These are phyloP conservation scores for Xylaria sp. DNA, from an alignment of 2,329 filamentous ascomycete species.

Conservation along the genomic window DNA sequence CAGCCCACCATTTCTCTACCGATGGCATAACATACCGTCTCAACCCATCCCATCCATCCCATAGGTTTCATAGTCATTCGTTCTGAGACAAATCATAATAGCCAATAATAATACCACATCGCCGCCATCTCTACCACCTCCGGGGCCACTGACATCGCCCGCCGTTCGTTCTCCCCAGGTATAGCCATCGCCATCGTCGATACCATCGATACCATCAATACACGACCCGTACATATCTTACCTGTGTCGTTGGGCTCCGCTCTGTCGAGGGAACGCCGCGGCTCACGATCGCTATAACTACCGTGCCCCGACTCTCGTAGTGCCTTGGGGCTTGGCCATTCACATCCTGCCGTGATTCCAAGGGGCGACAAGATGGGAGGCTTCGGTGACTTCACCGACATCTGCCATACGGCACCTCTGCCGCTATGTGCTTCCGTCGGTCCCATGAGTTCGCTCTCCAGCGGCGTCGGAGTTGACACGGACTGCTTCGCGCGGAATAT, in stretches of 20 bases:
- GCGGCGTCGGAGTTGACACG: constrained; percentile 81
- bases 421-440: constrained; percentile 90
- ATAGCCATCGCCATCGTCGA: not conserved
- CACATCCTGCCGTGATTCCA: not conserved
- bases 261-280: not conserved
- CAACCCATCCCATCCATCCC: not conserved
- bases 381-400: constrained; percentile 88
- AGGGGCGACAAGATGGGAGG: constrained; percentile 68
- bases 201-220: not conserved
- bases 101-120: constrained; percentile 17
- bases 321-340: constrained; percentile 1
- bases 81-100: constrained; percentile 30
- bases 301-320: constrained; percentile 9
- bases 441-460: constrained; percentile 73
- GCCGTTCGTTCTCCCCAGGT: constrained; percentile 26
- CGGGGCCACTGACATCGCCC: constrained; percentile 14
- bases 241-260: constrained; percentile 2
- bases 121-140: constrained; percentile 15
- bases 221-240: constrained; percentile 2
- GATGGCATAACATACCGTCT: constrained; percentile 30
- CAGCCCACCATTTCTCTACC: constrained; percentile 25
- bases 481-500: constrained; percentile 95
- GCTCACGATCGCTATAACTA: constrained; percentile 16
- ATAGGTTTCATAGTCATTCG: constrained; percentile 37
- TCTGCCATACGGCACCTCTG: constrained; percentile 86